Conservation (phyloP, 768 basidiomycete genomes). For the Leucosporidium creatinivorum region DNA sequence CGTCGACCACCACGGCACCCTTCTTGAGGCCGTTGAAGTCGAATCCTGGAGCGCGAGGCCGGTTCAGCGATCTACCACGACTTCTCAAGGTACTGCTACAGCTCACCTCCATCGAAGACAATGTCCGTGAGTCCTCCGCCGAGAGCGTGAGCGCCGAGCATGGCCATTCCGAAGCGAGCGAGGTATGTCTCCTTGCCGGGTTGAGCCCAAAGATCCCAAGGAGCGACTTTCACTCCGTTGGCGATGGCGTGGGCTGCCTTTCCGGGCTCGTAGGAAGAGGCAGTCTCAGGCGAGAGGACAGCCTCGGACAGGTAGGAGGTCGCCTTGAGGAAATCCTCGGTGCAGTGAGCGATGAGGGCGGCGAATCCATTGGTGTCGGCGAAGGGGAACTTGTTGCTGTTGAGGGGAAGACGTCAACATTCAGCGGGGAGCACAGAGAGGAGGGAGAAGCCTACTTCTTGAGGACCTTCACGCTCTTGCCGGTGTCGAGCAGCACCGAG, state of each 20-base stretch:
- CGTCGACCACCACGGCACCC: slow-evolving; percentile 41
- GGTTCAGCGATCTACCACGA: neutral
- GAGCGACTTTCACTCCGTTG: slow-evolving; percentile 30
- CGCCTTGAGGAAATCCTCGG: slow-evolving; percentile 20
- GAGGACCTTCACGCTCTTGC: slow-evolving; percentile 37
- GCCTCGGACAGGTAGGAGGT: slow-evolving; percentile 32
- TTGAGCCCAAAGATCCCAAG: slow-evolving; percentile 39
- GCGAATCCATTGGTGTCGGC: slow-evolving; percentile 32
- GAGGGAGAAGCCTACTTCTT: too few relatives aligned
- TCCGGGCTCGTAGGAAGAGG: slow-evolving; percentile 24
- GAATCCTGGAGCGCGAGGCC: slow-evolving; percentile 34
- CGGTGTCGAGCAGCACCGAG: slow-evolving; percentile 61
- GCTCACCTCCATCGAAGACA: too few relatives aligned
- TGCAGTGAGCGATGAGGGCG: slow-evolving; percentile 30
- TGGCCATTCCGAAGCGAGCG: slow-evolving; percentile 41
- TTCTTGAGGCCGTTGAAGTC: slow-evolving; percentile 51
- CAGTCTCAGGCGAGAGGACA: slow-evolving; percentile 27
- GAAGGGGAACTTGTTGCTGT: slow-evolving; percentile 17
- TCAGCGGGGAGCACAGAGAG: too few relatives aligned
- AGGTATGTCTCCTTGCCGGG: slow-evolving; percentile 38
- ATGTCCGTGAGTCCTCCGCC: too few relatives aligned
- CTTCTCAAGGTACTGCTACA: neutral
- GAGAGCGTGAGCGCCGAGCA: slow-evolving; percentile 23
- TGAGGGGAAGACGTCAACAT: too few relatives aligned
- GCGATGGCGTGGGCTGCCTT: slow-evolving; percentile 39